Evolutionary conservation across 176 grass and related monocot genomes (phyloP).

Genomic region (Triticum aestivum): IWGSC_CS_RefSeq_v2.1 NC_057797.1:38262730-38263229

Average conservation of each 20-base stretch:
- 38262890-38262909: not conserved
- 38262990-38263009: not conserved
- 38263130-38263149: not conserved
- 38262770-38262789: not conserved
- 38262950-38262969: conserved; percentile 62
- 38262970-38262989: conserved; percentile 60
- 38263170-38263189: not conserved
- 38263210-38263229: not conserved
- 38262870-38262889: not conserved
- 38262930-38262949: conserved; percentile 4
- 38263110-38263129: not conserved
- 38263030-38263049: not conserved
- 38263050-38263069: not conserved
- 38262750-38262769: not conserved
- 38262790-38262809: not conserved
- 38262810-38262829: not conserved
- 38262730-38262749: not conserved
- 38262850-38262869: not conserved
- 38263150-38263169: conserved; percentile 27
- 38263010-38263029: conserved; percentile 15
- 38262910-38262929: conserved; percentile 38
- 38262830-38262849: not conserved
- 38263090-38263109: not conserved
- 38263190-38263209: not conserved
- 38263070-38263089: not conserved